A percentile compares a stretch with the other conserved stretches of the same genome.
These are phyloP conservation scores for Vitis riparia DNA, from an alignment of 164 flowering plant genomes.

Conservation along the genomic window DNA sequence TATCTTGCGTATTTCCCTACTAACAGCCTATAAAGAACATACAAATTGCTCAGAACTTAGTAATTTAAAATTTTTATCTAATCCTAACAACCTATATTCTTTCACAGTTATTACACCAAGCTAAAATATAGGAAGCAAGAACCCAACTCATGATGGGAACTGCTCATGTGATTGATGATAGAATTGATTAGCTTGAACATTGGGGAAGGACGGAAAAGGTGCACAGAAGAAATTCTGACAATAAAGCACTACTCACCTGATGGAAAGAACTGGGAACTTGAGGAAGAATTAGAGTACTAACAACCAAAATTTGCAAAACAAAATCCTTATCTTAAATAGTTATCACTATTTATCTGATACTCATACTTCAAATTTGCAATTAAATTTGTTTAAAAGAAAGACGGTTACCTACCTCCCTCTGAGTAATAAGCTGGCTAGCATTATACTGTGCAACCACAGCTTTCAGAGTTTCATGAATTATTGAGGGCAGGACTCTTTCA, in stretches of 20 bases:
- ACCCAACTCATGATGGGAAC: neutral
- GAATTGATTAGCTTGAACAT: neutral
- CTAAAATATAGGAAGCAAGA: neutral
- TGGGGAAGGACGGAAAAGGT: neutral
- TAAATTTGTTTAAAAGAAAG: neutral
- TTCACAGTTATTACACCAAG: neutral
- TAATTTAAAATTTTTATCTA: neutral
- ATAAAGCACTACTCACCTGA: no score
- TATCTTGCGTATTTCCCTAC: slow-evolving; percentile 38
- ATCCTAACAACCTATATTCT: neutral
- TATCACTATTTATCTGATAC: no score
- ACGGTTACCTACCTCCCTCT: slow-evolving; percentile 64
- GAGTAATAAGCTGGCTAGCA: slow-evolving; percentile 91
- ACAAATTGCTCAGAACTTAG: neutral
- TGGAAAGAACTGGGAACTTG: neutral
- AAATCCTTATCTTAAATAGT: neutral
- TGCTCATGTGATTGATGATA: neutral
- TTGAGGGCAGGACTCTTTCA: slow-evolving; percentile 81
- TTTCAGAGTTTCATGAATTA: slow-evolving; percentile 84
- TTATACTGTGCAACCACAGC: slow-evolving; percentile 92
- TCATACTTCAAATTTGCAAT: neutral
- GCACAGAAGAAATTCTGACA: neutral
- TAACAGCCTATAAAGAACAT: slow-evolving; percentile 23
- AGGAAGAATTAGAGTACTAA: neutral
- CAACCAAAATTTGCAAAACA: neutral